Percentiles rank a stretch among this genome's conserved stretches.
phyloP scores from a whole-genome alignment of 208 protist genomes.

The Trypanosoma mega region DNA sequence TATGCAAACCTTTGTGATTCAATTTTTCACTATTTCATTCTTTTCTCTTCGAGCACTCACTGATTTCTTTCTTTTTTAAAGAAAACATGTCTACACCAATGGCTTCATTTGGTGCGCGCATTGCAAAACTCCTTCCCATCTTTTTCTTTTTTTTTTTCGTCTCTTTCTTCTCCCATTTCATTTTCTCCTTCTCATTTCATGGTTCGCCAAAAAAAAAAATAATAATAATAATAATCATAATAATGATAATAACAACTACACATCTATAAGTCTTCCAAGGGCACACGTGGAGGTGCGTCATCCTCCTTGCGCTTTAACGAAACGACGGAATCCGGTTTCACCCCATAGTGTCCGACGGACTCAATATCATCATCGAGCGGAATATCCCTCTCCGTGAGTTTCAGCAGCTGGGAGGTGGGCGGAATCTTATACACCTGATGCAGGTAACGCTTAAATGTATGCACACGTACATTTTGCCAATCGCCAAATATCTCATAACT shows the following conservation, averaged over 20 bases:
- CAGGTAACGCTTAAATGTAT: constrained; percentile 88
- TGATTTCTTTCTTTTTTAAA: too few species aligned
- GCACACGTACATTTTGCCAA: constrained; percentile 78
- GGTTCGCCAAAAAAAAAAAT: not conserved
- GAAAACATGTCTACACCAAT: too few species aligned
- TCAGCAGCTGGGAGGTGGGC: constrained; percentile 60
- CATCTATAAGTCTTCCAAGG: constrained; percentile 52
- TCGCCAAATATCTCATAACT: constrained; percentile 88
- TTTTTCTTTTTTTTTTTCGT: not conserved
- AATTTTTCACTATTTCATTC: not conserved
- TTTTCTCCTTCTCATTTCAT: not conserved
- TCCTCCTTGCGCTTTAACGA: constrained; percentile 45
- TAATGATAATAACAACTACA: not conserved
- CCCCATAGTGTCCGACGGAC: constrained; percentile 62
- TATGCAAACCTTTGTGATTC: not conserved
- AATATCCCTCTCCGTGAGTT: constrained; percentile 40
- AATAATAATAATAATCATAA: not conserved
- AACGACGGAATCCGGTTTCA: constrained; percentile 71
- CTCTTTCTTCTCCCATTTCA: not conserved
- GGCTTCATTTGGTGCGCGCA: not conserved
- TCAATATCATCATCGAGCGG: constrained; percentile 82
- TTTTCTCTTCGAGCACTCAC: too few species aligned
- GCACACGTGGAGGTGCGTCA: constrained; percentile 33
- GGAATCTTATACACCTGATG: constrained; percentile 84
- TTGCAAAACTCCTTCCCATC: not conserved